These are phyloP conservation scores for Aurifilum marmelostoma DNA, from an alignment of 2,329 filamentous ascomycete species.

Conservation along the genomic window DNA sequence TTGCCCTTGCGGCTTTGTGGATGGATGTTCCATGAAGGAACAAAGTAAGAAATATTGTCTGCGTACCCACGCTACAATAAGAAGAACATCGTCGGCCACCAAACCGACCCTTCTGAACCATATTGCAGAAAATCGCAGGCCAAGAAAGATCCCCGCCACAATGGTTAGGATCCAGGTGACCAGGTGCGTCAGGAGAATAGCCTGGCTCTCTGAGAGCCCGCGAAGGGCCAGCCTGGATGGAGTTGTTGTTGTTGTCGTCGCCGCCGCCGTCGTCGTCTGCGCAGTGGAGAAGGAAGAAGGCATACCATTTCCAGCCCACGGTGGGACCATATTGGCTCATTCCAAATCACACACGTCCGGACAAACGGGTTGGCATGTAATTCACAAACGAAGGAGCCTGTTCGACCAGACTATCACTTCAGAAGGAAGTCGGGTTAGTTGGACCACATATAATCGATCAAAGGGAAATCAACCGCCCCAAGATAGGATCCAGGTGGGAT, in stretches of 20 bases:
- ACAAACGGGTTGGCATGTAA: background rate
- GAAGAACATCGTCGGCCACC: constrained; percentile 20
- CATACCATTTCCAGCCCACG: constrained; percentile 1
- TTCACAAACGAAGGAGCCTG: background rate
- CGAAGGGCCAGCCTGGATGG: background rate
- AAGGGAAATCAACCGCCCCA: background rate
- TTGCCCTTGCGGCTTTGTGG: background rate
- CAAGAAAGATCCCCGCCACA: constrained; percentile 19
- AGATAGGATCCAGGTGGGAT: background rate
- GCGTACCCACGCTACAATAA: constrained; percentile 22
- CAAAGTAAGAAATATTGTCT: background rate
- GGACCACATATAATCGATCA: background rate
- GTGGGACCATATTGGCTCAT: constrained; percentile 2
- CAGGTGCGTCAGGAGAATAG: constrained; percentile 21
- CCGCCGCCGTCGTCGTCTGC: background rate
- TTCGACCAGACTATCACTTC: background rate
- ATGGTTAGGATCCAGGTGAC: constrained; percentile 17
- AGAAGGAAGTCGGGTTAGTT: background rate
- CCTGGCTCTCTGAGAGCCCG: constrained; percentile 12
- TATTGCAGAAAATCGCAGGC: constrained; percentile 17
- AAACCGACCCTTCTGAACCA: constrained; percentile 15
- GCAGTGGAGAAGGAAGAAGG: background rate
- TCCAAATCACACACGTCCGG: background rate
- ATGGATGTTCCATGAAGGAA: too few species aligned
- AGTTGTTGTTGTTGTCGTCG: background rate